These are phyloP conservation scores for Cystobasidiaceae sp. DNA, from an alignment of 1,284 basidiomycete species.

Conservation along the genomic window DNA sequence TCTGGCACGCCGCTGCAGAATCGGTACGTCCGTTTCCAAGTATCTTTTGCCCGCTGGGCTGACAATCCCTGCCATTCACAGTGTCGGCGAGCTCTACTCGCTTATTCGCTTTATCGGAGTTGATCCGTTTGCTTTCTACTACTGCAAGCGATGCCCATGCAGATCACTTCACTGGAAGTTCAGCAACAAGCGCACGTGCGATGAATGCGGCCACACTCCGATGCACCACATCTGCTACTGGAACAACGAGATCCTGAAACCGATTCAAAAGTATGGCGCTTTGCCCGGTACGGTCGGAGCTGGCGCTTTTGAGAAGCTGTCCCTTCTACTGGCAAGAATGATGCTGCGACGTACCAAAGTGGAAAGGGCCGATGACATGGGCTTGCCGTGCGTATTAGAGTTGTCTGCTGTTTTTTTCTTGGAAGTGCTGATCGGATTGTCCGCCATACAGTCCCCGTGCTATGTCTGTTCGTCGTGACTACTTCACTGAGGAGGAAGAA, in stretches of 20 bases:
- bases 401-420: background rate
- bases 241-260: slow-evolving; percentile 90
- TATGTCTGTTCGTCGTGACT: slow-evolving; percentile 80
- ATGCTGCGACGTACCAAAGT: slow-evolving; percentile 76
- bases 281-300: slow-evolving; percentile 65
- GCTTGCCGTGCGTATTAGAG: slow-evolving; percentile 58
- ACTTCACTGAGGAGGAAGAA: slow-evolving; percentile 94
- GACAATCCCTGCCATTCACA: background rate
- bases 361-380: slow-evolving; percentile 94
- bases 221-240: slow-evolving; percentile 82
- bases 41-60: no score
- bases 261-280: slow-evolving; percentile 71
- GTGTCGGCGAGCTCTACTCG: slow-evolving; percentile 96
- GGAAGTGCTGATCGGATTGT: background rate
- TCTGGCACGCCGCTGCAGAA: slow-evolving; percentile 71
- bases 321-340: slow-evolving; percentile 76
- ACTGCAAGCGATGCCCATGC: slow-evolving; percentile 75
- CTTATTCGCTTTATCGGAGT: slow-evolving; percentile 79
- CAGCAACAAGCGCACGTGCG: slow-evolving; percentile 72
- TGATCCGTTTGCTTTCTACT: slow-evolving; percentile 64
- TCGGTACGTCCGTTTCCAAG: slow-evolving; percentile 27
- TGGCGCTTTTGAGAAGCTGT: slow-evolving; percentile 82
- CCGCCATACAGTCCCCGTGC: slow-evolving; percentile 60
- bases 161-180: slow-evolving; percentile 90
- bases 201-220: slow-evolving; percentile 85